phyloP scores from a whole-genome alignment of 441 rosid genomes.

The Erodium trifolium region DNA sequence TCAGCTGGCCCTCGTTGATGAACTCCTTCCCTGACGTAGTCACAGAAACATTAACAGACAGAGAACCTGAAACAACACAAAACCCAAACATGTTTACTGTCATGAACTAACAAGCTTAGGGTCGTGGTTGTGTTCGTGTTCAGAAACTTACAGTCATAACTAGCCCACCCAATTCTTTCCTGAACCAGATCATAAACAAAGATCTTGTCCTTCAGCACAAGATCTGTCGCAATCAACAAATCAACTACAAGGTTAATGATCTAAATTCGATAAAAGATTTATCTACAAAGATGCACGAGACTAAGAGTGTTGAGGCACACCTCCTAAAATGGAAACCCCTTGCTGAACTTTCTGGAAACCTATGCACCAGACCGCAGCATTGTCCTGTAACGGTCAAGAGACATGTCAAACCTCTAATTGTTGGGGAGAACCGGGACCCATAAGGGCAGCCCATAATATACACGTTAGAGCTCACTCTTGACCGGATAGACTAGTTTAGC shows the following conservation, averaged over 20 bases:
- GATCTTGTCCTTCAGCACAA: constrained; percentile 64
- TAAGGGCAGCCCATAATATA: no score
- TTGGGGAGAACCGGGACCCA: no score
- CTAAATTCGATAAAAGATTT: not conserved
- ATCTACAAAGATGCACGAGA: not conserved
- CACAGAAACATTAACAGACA: constrained; percentile 58
- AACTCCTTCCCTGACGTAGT: constrained; percentile 48
- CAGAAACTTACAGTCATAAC: constrained; percentile 57
- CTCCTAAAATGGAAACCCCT: constrained; percentile 76
- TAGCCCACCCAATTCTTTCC: constrained; percentile 62
- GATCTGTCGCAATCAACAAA: constrained; percentile 41
- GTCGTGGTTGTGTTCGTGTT: not conserved
- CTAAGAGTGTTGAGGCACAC: constrained; percentile 29
- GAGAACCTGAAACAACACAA: constrained; percentile 37
- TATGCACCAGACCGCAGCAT: constrained; percentile 78
- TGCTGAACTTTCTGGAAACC: constrained; percentile 61
- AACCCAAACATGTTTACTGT: not conserved
- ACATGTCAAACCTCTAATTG: not conserved
- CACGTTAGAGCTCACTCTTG: no score
- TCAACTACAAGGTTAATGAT: constrained; percentile 7
- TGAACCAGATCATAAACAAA: constrained; percentile 60
- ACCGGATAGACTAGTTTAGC: no score
- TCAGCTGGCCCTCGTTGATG: constrained; percentile 40
- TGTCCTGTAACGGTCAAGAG: constrained; percentile 40
- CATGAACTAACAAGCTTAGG: not conserved